A percentile compares a stretch with the other conserved stretches of the same genome.
These are phyloP conservation scores for Apiospora marii DNA, from an alignment of 2,329 filamentous ascomycete species.

Conservation along the genomic window DNA sequence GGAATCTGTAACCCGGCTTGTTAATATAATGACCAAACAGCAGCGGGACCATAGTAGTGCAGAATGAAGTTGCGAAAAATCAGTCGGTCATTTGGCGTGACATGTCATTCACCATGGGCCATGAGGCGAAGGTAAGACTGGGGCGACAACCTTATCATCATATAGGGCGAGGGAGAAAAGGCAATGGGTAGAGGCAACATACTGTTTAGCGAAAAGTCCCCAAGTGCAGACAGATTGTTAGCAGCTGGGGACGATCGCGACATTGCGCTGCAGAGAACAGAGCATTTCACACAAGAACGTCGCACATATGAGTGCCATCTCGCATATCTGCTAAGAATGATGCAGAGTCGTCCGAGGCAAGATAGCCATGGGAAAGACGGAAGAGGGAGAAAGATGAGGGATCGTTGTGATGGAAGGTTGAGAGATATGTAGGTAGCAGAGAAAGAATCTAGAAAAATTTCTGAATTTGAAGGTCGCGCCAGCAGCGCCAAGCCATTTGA, in stretches of 20 bases:
- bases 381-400: not conserved
- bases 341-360: not conserved
- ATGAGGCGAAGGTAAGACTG: conserved; percentile 57
- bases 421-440: not conserved
- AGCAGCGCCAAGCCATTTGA: conserved; percentile 16
- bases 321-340: not conserved
- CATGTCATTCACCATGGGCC: conserved; percentile 63
- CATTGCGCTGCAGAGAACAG: not conserved
- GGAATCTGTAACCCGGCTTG: conserved; percentile 13
- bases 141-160: conserved; percentile 68
- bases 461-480: conserved; percentile 20
- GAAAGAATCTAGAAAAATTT: conserved; percentile 6
- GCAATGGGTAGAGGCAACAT: conserved; percentile 9
- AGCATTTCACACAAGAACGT: not conserved
- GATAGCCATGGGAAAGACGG: not conserved
- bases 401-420: conserved; percentile 21
- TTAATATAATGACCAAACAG: conserved; percentile 26
- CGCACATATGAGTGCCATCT: not conserved
- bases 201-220: not conserved
- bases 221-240: not conserved
- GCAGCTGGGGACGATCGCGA: not conserved
- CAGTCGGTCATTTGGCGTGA: conserved; percentile 60
- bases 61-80: conserved; percentile 35
- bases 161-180: conserved; percentile 33
- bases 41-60: conserved; percentile 16